Evolutionary conservation across 169 alveolate genomes (phyloP), one percentile per base, ranked within the genome.

Genomic region (Eimeria maxima): DNA sequence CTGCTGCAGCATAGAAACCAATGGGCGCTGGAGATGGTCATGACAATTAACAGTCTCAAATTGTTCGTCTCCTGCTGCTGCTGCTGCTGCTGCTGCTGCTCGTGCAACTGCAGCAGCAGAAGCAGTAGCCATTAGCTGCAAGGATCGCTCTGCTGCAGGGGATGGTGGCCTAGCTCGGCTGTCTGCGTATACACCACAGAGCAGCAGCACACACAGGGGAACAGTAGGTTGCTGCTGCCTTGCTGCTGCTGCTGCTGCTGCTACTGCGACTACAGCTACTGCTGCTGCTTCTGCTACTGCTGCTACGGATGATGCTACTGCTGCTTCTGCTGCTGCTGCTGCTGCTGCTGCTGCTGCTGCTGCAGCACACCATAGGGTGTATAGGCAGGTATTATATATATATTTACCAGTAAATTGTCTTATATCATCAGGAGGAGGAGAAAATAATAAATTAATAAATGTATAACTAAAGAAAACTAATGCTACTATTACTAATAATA

Each of bases 101-200:
- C n/a, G n/a, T 18, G 90, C 45, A 38, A 80, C 20, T 5, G 90
- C 90, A 3, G 69, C 71, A 80, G 90, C 90, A 80, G 90, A 6
- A 27, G 90, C 90, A 24, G 45, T 14, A 50, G 90, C 69, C 90
- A 80, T 80, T 47, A 80, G 90, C 90, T 80, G 90, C 71, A 80
- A 24, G 71, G 90, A 29, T 3, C 53, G 71, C 90, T 80, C 69
- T 4, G 90, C 90, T 27, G 33, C 71, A 20, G 90, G 47, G 24
- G 90, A 47, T 18, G 90, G 71, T 47, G 90, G 27, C 42, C 42
- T 50, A 4, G 90, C 90, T 27, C 69, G 33, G 45, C 53, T 50
- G 33, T 80, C 90, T 80, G 90, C 44, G 42, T n/a, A 76, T 13
- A 76, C 87, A 44, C 87, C 63, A 63, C 50, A 76, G 57, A 5